phyloP scores from a whole-genome alignment of 148 eudicot genomes.

The Cornus controversa region DNA sequence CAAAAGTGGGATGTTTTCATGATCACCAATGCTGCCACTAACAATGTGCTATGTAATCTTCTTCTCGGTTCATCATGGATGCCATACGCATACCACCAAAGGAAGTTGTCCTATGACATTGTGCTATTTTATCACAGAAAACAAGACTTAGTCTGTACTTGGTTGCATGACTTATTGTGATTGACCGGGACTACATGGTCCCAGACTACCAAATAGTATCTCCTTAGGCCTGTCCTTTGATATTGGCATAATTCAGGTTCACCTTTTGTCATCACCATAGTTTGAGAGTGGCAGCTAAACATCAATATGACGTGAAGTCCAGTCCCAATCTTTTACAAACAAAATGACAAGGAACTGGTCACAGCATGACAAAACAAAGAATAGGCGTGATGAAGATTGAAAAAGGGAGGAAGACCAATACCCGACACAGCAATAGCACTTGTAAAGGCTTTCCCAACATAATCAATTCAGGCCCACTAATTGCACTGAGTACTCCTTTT shows the following conservation, averaged over 20 bases:
- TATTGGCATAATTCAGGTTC: slow-evolving; percentile 11
- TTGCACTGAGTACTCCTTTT: slow-evolving; percentile 32
- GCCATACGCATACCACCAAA: neutral
- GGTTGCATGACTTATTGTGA: too few relatives aligned
- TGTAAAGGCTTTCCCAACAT: slow-evolving; percentile 48
- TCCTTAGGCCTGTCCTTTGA: slow-evolving; percentile 18
- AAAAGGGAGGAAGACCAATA: slow-evolving; percentile 29
- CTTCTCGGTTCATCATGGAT: neutral
- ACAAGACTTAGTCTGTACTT: neutral
- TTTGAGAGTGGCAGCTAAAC: neutral
- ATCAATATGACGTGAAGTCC: neutral
- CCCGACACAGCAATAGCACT: slow-evolving; percentile 61
- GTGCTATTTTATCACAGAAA: neutral
- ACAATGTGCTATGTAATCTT: neutral
- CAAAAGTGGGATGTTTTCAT: neutral
- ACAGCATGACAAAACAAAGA: slow-evolving; percentile 41
- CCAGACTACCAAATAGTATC: too few relatives aligned
- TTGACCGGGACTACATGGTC: too few relatives aligned
- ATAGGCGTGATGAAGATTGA: slow-evolving; percentile 49
- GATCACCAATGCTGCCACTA: neutral
- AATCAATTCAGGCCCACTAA: slow-evolving; percentile 53
- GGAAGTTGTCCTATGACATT: neutral
- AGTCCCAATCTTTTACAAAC: slow-evolving; percentile 1
- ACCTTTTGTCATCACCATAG: slow-evolving; percentile 13
- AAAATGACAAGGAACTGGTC: slow-evolving; percentile 26